These are phyloP conservation scores for Dissophora ornata DNA, from an alignment of 192 early-diverging fungal species.

Conservation along the genomic window DNA sequence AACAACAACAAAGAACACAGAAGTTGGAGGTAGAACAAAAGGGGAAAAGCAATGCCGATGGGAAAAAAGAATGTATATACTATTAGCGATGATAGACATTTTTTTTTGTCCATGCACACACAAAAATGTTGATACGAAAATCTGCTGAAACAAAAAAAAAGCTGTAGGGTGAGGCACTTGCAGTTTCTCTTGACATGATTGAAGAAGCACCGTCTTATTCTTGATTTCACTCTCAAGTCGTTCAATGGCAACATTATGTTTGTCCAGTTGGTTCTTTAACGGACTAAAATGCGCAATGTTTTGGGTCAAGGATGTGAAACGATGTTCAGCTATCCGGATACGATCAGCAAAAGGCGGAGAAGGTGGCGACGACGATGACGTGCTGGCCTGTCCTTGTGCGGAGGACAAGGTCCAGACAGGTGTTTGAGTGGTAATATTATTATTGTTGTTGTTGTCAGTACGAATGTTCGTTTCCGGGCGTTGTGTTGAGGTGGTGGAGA, in stretches of 20 bases:
- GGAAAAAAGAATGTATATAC: too few relatives aligned
- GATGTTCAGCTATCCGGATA: conserved; percentile 38
- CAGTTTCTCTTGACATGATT: conserved; percentile 43
- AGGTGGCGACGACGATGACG: background rate
- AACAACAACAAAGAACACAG: background rate
- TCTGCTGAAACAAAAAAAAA: background rate
- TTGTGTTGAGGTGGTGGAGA: too few relatives aligned
- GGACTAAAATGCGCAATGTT: conserved; percentile 55
- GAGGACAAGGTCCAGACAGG: background rate
- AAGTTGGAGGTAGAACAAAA: background rate
- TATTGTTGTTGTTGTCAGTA: background rate
- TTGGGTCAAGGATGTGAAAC: conserved; percentile 45
- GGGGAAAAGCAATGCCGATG: too few relatives aligned
- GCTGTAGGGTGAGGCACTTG: conserved; percentile 8
- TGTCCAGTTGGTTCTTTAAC: conserved; percentile 44
- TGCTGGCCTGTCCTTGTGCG: background rate
- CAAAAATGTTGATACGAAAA: background rate
- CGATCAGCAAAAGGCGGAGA: conserved; percentile 31
- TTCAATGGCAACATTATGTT: conserved; percentile 45
- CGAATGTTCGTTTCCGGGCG: too few relatives aligned
- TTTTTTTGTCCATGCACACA: background rate
- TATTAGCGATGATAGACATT: background rate
- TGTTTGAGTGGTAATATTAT: background rate
- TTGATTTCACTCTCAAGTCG: conserved; percentile 45
- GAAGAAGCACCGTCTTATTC: conserved; percentile 38